Base-by-base conservation (phyloP, 257 asterid species). In the Solanum rostratum region DNA sequence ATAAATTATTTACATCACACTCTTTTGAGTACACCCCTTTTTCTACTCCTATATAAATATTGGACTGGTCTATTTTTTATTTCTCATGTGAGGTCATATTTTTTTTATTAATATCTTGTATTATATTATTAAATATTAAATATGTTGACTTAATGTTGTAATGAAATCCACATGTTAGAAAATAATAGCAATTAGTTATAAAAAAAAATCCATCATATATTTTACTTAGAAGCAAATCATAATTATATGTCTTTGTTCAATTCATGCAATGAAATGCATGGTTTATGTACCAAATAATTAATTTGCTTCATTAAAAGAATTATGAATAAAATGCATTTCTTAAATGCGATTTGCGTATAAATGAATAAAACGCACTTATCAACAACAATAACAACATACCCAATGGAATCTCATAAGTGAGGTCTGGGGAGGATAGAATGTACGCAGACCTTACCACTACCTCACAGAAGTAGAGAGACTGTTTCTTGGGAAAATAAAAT, bases 11-110 rank as follows among this genome's bases (percentile, higher is more conserved):
- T n/a, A 59, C 3, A n/a, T 59, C 10, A 57, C 1, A 57, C 11
- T 0, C n/a, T 3, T 57, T 57, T 0, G 18, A 1, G 7, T 57
- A 0, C n/a, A 10, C 9, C 2, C 10, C 7, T 10, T 57, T 2
- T 1, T 57, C 7, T 0, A 10, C 10, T 9, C 4, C 3, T 59
- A n/a, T 2, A n/a, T 4, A n/a, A 10, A 10, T 4, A n/a, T n/a
- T 0, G 0, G 5, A 0, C 39, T 2, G 5, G 2, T 4, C 6
- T 33, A 33, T 10, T 57, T 57, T n/a, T 59, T 59, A 10, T 0
- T 1, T 2, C 16, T 2, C 0, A 7, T 22, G 19, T 5, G 37
- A 60, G 68, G 37, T 63, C 41, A 65, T 65, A 0, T 29, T 65
- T 30, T 65, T 30, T 65, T 1, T 1, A 62, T 22, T 60, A 60